phyloP scores from a whole-genome alignment of 1,139 yeast genomes.

The Saccharomyces pastorianus region DNA sequence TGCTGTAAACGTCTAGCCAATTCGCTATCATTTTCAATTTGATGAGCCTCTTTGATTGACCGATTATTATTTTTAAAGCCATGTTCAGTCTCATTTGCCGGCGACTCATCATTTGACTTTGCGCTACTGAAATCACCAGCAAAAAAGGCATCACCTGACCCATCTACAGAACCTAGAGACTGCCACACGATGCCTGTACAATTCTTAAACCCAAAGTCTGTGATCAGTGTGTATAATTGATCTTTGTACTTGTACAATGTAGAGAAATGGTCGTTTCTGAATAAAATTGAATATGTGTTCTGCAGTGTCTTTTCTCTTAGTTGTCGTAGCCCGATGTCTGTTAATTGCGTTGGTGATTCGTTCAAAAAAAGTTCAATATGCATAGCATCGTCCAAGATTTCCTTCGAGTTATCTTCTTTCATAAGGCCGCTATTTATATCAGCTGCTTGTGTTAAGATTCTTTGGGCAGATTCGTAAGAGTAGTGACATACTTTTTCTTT shows the following conservation, averaged over 20 bases:
- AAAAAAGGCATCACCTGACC: slow-evolving; percentile 58
- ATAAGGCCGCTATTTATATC: slow-evolving; percentile 22
- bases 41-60: slow-evolving; percentile 5
- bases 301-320: slow-evolving; percentile 38
- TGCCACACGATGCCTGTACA: slow-evolving; percentile 64
- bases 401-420: slow-evolving; percentile 10
- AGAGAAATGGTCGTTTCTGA: slow-evolving; percentile 79
- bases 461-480: slow-evolving; percentile 43
- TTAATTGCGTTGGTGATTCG: slow-evolving; percentile 60
- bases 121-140: slow-evolving; percentile 49
- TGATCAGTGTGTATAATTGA: slow-evolving; percentile 53
- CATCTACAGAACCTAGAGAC: slow-evolving; percentile 55
- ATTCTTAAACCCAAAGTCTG: slow-evolving; percentile 58
- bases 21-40: slow-evolving; percentile 20
- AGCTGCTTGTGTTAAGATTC: slow-evolving; percentile 33
- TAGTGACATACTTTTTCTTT: slow-evolving; percentile 31
- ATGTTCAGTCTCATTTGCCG: slow-evolving; percentile 3
- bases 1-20: slow-evolving; percentile 28
- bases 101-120: slow-evolving; percentile 5
- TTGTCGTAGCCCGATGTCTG: slow-evolving; percentile 49
- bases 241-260: slow-evolving; percentile 51
- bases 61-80: background rate
- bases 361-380: slow-evolving; percentile 31
- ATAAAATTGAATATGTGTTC: slow-evolving; percentile 54
- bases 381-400: slow-evolving; percentile 27